These are phyloP conservation scores for Alternaria conjuncta DNA, from an alignment of 2,329 filamentous ascomycete genomes.

Conservation along the genomic window DNA sequence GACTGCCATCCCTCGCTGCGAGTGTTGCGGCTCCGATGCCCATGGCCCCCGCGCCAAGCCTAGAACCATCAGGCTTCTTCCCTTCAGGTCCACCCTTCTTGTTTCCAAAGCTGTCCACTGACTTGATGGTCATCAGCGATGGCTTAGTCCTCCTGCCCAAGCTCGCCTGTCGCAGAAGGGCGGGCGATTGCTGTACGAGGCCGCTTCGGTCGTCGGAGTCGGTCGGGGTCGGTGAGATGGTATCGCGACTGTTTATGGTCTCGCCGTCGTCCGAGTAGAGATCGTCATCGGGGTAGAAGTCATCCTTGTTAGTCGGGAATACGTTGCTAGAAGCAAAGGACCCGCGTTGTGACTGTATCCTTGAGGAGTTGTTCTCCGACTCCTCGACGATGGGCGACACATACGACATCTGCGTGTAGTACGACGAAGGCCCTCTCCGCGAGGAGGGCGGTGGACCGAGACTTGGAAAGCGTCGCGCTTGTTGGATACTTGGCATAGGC, in stretches of 20 bases:
- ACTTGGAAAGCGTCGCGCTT: conserved; percentile 48
- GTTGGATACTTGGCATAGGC: conserved; percentile 43
- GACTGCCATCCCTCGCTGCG: conserved; percentile 32
- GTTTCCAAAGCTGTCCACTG: conserved; percentile 45
- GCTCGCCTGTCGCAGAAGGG: conserved; percentile 54
- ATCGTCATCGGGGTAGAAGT: conserved; percentile 50
- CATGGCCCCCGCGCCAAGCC: conserved; percentile 23
- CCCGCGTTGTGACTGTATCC: conserved; percentile 48
- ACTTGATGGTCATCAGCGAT: conserved; percentile 56
- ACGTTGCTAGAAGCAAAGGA: conserved; percentile 59
- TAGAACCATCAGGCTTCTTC: conserved; percentile 21
- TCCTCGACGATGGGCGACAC: conserved; percentile 59
- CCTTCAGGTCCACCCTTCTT: conserved; percentile 27
- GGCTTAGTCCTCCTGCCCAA: conserved; percentile 56
- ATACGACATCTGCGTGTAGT: conserved; percentile 56
- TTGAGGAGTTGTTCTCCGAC: conserved; percentile 53
- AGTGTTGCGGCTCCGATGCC: conserved; percentile 35
- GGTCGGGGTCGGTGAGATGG: conserved; percentile 31
- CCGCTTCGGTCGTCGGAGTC: conserved; percentile 47
- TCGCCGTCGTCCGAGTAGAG: conserved; percentile 48
- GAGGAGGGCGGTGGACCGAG: conserved; percentile 58
- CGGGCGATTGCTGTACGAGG: conserved; percentile 45
- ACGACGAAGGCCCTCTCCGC: conserved; percentile 55
- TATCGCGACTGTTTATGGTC: conserved; percentile 41
- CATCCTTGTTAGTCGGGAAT: conserved; percentile 51